A percentile compares a stretch with the other conserved stretches of the same genome.
These are phyloP conservation scores for Zostera marina DNA, from an alignment of 116 monocot species.

Conservation along the genomic window DNA sequence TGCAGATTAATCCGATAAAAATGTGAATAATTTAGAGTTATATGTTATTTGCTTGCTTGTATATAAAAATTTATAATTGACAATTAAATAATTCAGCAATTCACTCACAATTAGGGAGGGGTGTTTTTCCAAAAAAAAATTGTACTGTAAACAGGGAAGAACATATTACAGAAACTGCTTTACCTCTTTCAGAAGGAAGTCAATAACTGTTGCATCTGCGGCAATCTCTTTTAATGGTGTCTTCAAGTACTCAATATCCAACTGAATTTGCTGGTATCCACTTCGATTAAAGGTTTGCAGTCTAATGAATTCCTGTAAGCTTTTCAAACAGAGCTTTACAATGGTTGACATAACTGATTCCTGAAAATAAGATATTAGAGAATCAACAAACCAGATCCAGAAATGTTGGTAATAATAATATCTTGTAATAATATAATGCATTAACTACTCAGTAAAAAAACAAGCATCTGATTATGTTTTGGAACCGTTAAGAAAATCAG, in stretches of 20 bases:
- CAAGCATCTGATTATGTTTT: too few relatives aligned
- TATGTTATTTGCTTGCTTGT: too few relatives aligned
- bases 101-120: too few relatives aligned
- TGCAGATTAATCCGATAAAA: slow-evolving; percentile 11
- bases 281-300: slow-evolving; percentile 87
- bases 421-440: not conserved
- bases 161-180: not conserved
- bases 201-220: slow-evolving; percentile 67
- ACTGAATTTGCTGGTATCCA: slow-evolving; percentile 93
- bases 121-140: too few relatives aligned
- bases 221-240: slow-evolving; percentile 70
- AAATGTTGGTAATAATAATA: too few relatives aligned
- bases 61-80: too few relatives aligned
- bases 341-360: slow-evolving; percentile 75
- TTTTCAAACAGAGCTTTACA: slow-evolving; percentile 82
- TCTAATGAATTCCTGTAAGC: slow-evolving; percentile 86
- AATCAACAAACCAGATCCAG: not conserved
- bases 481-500: too few relatives aligned
- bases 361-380: slow-evolving; percentile 21
- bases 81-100: too few relatives aligned
- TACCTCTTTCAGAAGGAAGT: slow-evolving; percentile 91
- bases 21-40: not conserved
- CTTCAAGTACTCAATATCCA: slow-evolving; percentile 88
- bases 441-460: not conserved
- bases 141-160: too few relatives aligned